Evolutionary conservation across 2,329 filamentous ascomycete genomes (phyloP), one percentile per base, ranked within the genome.

Genomic region (Claviceps fusiformis): DNA sequence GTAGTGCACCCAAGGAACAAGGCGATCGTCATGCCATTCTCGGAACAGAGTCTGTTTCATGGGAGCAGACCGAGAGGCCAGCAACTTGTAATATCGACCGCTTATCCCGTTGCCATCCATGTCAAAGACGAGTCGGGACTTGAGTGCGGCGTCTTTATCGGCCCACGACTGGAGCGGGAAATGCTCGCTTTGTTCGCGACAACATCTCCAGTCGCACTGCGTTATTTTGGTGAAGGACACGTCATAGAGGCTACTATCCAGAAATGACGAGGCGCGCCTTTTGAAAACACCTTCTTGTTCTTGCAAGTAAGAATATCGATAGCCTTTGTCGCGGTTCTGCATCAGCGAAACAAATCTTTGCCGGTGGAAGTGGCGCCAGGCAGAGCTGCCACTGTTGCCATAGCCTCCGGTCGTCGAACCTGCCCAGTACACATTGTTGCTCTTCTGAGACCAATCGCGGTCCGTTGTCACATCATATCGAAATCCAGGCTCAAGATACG

Each of bases 1-100:
- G 55, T 80, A 81, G 57, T 82, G 79, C 4, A 77, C 66, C 79
- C 79, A 82, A 0, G 79, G 77, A 10, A 74, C 54, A 2, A 82
- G 68, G 0, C 78, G 65, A 29, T 81, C 77, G 56, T 81, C 76
- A 56, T 82, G 78, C 80, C 79, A 82, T 62, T 82, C 79, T 2
- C 71, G 68, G 8, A 80, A 64, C 0, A 81, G 59, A 0, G 77
- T 78, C 58, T 76, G 71, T 60, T 81, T 82, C 17, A 82, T 62
- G 0, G 75, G 73, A 0, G 69, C 60, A 1, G 72, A 75, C 3
- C 66, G 68, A 0, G 75, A 78, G 0, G 73, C 71, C 2, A 82
- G 63, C 0, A 81, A 63, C 43, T 71, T 71, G 60, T 77, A 75
- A 60, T 71, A 82, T 0, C 78, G 72, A 0, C 77, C 78, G 37